phyloP scores from a whole-genome alignment of 129 eudicot genomes.

The Lonicera japonica region DNA sequence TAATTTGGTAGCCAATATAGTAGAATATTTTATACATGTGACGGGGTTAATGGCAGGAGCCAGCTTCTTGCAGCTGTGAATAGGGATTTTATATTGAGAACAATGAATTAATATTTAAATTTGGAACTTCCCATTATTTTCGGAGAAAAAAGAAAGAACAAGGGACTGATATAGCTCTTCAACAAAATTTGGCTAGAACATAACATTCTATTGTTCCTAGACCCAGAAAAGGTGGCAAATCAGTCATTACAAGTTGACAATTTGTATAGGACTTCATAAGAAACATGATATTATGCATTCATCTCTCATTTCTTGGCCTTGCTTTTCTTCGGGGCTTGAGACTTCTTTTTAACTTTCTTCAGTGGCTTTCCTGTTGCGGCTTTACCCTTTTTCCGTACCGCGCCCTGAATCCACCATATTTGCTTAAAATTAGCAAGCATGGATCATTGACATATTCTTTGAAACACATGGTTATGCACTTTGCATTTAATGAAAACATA shows the following conservation, averaged over 20 bases:
- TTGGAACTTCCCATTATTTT: neutral
- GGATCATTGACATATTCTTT: neutral
- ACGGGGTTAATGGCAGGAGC: too few relatives aligned
- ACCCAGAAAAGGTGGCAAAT: neutral
- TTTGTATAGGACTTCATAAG: neutral
- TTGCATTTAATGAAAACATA: neutral
- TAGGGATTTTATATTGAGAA: neutral
- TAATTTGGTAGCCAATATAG: too few relatives aligned
- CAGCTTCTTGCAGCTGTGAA: too few relatives aligned
- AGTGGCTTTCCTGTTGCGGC: slow-evolving; percentile 50
- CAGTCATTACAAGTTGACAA: neutral
- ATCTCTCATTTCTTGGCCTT: slow-evolving; percentile 65
- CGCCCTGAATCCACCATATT: slow-evolving; percentile 40
- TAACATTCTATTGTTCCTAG: neutral
- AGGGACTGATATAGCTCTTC: neutral
- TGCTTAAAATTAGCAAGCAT: slow-evolving; percentile 17
- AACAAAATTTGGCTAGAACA: neutral
- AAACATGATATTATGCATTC: neutral
- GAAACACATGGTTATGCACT: neutral
- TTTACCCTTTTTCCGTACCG: slow-evolving; percentile 56
- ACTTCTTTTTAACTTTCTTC: slow-evolving; percentile 70
- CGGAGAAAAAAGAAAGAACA: neutral
- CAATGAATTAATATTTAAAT: neutral
- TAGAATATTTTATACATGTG: too few relatives aligned
- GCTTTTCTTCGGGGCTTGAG: slow-evolving; percentile 68